phyloP scores from a whole-genome alignment of 2,329 filamentous ascomycete species.

The Colletotrichum eleusines region DNA sequence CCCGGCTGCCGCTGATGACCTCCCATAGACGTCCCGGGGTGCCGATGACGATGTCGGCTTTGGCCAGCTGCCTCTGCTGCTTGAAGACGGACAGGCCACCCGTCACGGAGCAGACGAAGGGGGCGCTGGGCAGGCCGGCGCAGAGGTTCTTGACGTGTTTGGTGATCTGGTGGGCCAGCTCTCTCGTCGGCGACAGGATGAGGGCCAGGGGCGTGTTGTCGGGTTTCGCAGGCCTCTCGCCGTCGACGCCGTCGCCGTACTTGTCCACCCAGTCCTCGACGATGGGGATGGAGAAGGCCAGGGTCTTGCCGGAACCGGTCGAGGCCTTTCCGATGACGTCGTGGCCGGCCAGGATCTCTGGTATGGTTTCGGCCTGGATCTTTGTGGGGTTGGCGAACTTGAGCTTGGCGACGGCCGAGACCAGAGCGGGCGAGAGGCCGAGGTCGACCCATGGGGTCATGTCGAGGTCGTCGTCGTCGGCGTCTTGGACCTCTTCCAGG shows the following conservation, averaged over 20 bases:
- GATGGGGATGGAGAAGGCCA: conserved; percentile 95
- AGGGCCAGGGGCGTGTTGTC: conserved; percentile 74
- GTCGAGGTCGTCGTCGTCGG: conserved; percentile 74
- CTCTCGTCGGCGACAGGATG: conserved; percentile 90
- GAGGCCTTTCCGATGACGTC: conserved; percentile 97
- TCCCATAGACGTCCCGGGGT: conserved; percentile 97
- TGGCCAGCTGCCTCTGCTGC: conserved; percentile 85
- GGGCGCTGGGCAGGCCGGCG: conserved; percentile 67
- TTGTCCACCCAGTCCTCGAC: conserved; percentile 81
- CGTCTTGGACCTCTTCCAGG: conserved; percentile 66
- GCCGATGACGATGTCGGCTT: conserved; percentile 91
- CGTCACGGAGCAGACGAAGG: conserved; percentile 88
- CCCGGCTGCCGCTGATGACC: conserved; percentile 81
- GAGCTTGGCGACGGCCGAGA: conserved; percentile 81
- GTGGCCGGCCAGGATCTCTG: conserved; percentile 82
- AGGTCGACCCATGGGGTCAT: conserved; percentile 84
- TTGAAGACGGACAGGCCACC: conserved; percentile 96
- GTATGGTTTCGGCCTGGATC: conserved; percentile 85
- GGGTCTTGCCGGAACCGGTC: conserved; percentile 95
- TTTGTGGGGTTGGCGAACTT: conserved; percentile 84
- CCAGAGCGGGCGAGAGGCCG: conserved; percentile 76
- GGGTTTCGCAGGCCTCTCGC: conserved; percentile 46
- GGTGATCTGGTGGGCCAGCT: conserved; percentile 91
- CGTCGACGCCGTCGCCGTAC: conserved; percentile 41
- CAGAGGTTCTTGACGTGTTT: conserved; percentile 85